Conservation (phyloP, 306 rosid species). For the Comarum palustre region DNA sequence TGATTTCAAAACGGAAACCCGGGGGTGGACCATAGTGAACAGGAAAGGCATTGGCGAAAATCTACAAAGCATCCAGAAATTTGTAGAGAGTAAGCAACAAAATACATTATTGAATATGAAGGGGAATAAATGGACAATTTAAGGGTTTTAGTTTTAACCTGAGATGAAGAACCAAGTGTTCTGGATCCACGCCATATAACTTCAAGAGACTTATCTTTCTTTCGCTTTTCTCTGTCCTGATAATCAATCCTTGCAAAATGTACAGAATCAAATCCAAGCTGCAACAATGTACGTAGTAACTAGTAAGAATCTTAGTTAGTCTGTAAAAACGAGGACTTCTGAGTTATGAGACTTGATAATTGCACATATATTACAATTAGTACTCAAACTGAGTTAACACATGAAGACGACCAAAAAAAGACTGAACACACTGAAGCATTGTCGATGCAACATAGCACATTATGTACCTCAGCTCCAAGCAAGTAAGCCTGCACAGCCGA, state of each 20-base stretch:
- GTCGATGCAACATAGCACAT: neutral
- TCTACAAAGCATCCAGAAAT: conserved; percentile 34
- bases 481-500: conserved; percentile 84
- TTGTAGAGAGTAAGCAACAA: conserved; percentile 8
- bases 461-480: conserved; percentile 60
- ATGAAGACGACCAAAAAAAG: no score
- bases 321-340: neutral
- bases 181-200: conserved; percentile 85
- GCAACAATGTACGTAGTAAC: conserved; percentile 26
- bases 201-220: conserved; percentile 66
- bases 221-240: conserved; percentile 72
- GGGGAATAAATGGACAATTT: neutral
- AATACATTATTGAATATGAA: neutral
- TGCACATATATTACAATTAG: conserved; percentile 1
- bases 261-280: conserved; percentile 88
- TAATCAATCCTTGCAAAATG: conserved; percentile 91
- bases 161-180: conserved; percentile 76
- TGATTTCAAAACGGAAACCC: conserved; percentile 70
- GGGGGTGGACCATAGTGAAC: conserved; percentile 64
- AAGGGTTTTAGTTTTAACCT: conserved; percentile 42
- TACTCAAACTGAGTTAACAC: neutral
- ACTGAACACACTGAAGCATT: neutral
- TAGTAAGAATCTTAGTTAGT: neutral
- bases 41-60: conserved; percentile 82
- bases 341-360: neutral